Conservation (phyloP, 2,329 filamentous ascomycete species). For the Claviceps sp. region DNA sequence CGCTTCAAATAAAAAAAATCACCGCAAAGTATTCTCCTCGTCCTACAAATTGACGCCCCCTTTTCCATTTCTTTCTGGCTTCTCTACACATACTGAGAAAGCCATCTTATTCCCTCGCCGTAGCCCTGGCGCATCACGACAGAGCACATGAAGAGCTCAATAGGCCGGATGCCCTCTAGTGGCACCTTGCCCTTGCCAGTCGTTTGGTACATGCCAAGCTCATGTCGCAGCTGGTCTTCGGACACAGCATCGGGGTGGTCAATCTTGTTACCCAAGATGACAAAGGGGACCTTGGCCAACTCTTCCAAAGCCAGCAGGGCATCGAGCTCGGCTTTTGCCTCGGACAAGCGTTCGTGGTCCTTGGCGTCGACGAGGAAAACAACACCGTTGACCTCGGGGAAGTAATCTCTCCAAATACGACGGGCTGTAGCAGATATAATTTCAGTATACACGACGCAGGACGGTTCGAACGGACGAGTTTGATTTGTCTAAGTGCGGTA, state of each 20-base stretch:
- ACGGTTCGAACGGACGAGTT: neutral
- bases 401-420: constrained; percentile 93
- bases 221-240: constrained; percentile 87
- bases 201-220: constrained; percentile 88
- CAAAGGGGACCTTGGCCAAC: constrained; percentile 85
- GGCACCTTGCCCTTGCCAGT: constrained; percentile 92
- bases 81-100: constrained; percentile 77
- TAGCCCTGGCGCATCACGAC: constrained; percentile 97
- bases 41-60: neutral
- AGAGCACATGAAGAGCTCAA: constrained; percentile 98
- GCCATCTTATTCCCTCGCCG: constrained; percentile 80
- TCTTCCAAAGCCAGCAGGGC: constrained; percentile 95
- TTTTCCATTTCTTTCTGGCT: neutral
- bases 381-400: constrained; percentile 90
- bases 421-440: constrained; percentile 46
- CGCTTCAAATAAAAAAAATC: neutral
- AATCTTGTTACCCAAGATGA: constrained; percentile 98
- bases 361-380: constrained; percentile 97
- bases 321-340: constrained; percentile 95
- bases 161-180: constrained; percentile 80
- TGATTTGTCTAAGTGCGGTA: neutral
- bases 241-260: constrained; percentile 92
- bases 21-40: neutral
- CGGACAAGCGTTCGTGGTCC: constrained; percentile 84
- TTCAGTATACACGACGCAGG: neutral